These are phyloP conservation scores for Fimicolochytrium jonesii DNA, from an alignment of 192 early-diverging fungal species.

Conservation along the genomic window DNA sequence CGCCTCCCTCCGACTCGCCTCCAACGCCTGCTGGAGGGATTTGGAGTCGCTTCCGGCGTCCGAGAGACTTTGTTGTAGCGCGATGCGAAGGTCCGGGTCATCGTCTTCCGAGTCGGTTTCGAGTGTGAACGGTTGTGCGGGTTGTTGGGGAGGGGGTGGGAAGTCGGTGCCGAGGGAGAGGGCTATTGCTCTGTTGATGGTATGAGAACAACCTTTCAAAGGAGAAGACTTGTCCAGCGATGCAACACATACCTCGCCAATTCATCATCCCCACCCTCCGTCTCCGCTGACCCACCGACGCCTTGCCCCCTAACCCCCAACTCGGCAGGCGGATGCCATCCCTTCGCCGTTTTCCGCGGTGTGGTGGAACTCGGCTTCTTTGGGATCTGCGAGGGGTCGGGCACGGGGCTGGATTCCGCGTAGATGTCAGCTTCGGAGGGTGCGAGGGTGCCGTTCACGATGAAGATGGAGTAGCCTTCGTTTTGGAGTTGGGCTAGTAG, in stretches of 20 bases:
- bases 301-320: background rate
- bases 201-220: background rate
- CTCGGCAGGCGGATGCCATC: background rate
- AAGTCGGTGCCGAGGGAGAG: background rate
- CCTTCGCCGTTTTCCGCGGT: background rate
- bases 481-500: slow-evolving; percentile 38
- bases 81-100: background rate
- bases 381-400: slow-evolving; percentile 15
- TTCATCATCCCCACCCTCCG: slow-evolving; percentile 25
- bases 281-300: background rate
- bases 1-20: slow-evolving; percentile 28
- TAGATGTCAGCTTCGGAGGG: slow-evolving; percentile 35
- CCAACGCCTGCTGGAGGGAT: slow-evolving; percentile 19
- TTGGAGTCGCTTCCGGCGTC: slow-evolving; percentile 18
- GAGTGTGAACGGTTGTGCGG: slow-evolving; percentile 25
- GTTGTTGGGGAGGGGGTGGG: background rate
- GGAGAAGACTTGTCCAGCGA: background rate
- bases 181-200: too few species aligned
- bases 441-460: slow-evolving; percentile 35
- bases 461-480: slow-evolving; percentile 49
- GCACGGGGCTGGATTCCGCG: slow-evolving; percentile 32
- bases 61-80: slow-evolving; percentile 13
- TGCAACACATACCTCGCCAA: slow-evolving; percentile 10
- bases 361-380: too few species aligned
- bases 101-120: background rate